phyloP scores from a whole-genome alignment of 495 filamentous ascomycete species.

The Penicillium pancosmium region DNA sequence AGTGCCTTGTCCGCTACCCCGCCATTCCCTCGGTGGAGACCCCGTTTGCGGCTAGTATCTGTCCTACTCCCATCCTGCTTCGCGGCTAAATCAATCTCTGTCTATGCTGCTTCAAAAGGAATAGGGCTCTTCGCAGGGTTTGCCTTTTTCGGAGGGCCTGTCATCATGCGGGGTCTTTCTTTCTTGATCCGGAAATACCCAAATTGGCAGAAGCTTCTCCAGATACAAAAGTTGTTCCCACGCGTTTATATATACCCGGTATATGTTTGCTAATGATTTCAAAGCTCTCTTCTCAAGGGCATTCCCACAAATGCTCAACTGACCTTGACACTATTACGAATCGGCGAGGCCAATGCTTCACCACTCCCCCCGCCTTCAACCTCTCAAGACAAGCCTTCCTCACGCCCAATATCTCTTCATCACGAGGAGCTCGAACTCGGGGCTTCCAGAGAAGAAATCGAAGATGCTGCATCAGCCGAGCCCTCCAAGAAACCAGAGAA shows the following conservation, averaged over 20 bases:
- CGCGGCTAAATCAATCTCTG: slow-evolving; percentile 60
- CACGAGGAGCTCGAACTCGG: slow-evolving; percentile 45
- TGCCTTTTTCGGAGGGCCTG: slow-evolving; percentile 79
- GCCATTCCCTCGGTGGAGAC: slow-evolving; percentile 67
- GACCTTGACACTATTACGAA: slow-evolving; percentile 78
- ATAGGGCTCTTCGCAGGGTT: slow-evolving; percentile 65
- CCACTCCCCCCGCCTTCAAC: slow-evolving; percentile 77
- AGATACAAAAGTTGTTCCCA: slow-evolving; percentile 61
- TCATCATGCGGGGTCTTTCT: slow-evolving; percentile 61
- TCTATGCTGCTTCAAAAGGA: slow-evolving; percentile 71
- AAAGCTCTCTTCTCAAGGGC: slow-evolving; percentile 72
- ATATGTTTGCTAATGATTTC: slow-evolving; percentile 10
- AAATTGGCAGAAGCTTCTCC: slow-evolving; percentile 74
- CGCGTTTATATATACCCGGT: neutral
- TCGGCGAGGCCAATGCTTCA: slow-evolving; percentile 79
- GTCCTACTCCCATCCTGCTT: slow-evolving; percentile 62
- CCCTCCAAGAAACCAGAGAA: slow-evolving; percentile 3
- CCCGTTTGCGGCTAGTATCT: slow-evolving; percentile 64
- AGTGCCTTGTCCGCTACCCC: slow-evolving; percentile 74
- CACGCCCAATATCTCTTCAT: slow-evolving; percentile 33
- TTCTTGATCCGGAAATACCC: slow-evolving; percentile 69
- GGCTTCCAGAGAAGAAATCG: slow-evolving; percentile 55
- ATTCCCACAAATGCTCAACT: slow-evolving; percentile 87
- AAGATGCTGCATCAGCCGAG: slow-evolving; percentile 34
- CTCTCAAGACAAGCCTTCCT: slow-evolving; percentile 54